Percentiles rank a stretch among this genome's conserved stretches.
phyloP scores from a whole-genome alignment of 495 filamentous ascomycete genomes.

The Parathielavia appendiculata region DNA sequence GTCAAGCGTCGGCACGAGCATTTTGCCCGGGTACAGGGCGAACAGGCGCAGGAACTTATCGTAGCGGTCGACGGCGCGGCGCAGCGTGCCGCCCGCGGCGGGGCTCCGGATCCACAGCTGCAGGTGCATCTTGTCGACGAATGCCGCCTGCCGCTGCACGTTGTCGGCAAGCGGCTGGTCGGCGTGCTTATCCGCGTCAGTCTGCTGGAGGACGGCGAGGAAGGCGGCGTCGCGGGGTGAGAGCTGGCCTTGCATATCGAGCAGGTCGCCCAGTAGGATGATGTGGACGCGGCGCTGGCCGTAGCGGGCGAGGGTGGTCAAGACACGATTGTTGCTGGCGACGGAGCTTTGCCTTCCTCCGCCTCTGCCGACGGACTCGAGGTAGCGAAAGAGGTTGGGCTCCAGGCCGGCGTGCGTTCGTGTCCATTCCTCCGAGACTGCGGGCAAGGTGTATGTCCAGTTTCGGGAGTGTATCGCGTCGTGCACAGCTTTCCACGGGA shows the following conservation, averaged over 20 bases:
- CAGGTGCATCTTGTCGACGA: slow-evolving; percentile 67
- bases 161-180: slow-evolving; percentile 49
- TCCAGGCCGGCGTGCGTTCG: not conserved
- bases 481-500: slow-evolving; percentile 6
- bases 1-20: slow-evolving; percentile 67
- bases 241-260: not conserved
- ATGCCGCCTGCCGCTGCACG: slow-evolving; percentile 25
- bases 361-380: not conserved
- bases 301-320: not conserved
- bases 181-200: not conserved
- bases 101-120: slow-evolving; percentile 22
- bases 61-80: slow-evolving; percentile 26
- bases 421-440: not conserved
- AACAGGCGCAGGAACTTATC: slow-evolving; percentile 32
- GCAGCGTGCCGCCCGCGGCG: not conserved
- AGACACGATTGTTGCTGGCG: not conserved
- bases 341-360: too few species aligned
- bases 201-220: not conserved
- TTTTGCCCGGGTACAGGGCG: slow-evolving; percentile 39
- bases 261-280: not conserved
- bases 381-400: not conserved
- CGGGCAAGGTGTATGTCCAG: not conserved
- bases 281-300: not conserved
- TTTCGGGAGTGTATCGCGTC: not conserved
- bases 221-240: too few species aligned